Conservation (phyloP, 176 grass and related monocot genomes). For the Guadua angustifolia region DNA sequence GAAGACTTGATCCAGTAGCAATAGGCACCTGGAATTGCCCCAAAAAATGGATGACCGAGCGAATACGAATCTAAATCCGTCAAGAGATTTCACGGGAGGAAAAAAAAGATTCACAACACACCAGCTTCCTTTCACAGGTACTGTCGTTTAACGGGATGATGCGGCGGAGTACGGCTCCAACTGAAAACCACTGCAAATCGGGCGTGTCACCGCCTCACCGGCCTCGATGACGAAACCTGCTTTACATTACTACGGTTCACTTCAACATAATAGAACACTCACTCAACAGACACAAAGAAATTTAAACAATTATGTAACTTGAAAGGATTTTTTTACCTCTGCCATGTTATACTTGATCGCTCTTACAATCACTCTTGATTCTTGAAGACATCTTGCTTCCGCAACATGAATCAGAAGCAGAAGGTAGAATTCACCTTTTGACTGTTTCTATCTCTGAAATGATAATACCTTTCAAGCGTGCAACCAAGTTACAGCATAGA, state of each 20-base stretch:
- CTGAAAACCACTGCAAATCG: not conserved
- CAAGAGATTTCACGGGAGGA: not conserved
- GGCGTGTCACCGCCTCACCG: not conserved
- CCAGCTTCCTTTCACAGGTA: slow-evolving; percentile 17
- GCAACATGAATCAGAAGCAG: slow-evolving; percentile 7
- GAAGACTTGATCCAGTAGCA: slow-evolving; percentile 17
- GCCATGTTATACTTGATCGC: not conserved
- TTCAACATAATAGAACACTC: not conserved
- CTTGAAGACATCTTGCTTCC: not conserved
- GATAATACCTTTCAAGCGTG: not conserved
- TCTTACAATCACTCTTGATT: not conserved
- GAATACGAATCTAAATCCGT: not conserved
- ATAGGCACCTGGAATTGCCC: not conserved
- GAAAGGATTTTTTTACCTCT: slow-evolving; percentile 13
- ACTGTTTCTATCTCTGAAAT: slow-evolving; percentile 12
- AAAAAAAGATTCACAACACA: not conserved
- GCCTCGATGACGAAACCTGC: slow-evolving; percentile 2
- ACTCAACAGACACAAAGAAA: not conserved
- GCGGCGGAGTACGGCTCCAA: not conserved
- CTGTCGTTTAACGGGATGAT: slow-evolving; percentile 3
- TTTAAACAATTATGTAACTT: not conserved
- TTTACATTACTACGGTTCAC: not conserved
- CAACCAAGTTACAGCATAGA: not conserved
- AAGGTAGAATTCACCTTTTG: not conserved
- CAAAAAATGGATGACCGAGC: not conserved